Percentiles rank a stretch among this genome's conserved stretches.
These are phyloP conservation scores for Podospora pseudopauciseta DNA, from an alignment of 495 filamentous ascomycete species.

Conservation along the genomic window DNA sequence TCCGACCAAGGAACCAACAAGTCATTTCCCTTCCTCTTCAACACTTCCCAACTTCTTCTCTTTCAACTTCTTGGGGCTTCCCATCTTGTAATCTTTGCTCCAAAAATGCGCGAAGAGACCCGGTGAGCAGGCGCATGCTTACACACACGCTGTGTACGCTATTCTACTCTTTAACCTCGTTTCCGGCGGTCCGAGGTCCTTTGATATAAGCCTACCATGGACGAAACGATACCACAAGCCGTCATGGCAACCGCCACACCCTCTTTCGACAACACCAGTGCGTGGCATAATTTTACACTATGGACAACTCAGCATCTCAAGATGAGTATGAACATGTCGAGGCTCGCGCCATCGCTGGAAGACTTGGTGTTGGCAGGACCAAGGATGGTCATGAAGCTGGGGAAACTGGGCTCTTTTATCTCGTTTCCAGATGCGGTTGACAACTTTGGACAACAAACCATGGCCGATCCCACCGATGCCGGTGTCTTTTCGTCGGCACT, in stretches of 20 bases:
- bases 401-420: slow-evolving; percentile 56
- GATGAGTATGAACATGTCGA: slow-evolving; percentile 41
- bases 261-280: slow-evolving; percentile 37
- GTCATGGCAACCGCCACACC: slow-evolving; percentile 17
- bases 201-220: slow-evolving; percentile 12
- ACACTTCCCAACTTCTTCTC: not conserved
- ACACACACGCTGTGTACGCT: not conserved
- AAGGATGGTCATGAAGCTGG: slow-evolving; percentile 60
- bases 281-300: slow-evolving; percentile 46
- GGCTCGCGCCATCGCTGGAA: slow-evolving; percentile 45
- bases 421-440: slow-evolving; percentile 62
- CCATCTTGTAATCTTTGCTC: not conserved
- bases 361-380: slow-evolving; percentile 60
- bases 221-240: slow-evolving; percentile 16
- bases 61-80: not conserved
- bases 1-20: not conserved
- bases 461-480: slow-evolving; percentile 54
- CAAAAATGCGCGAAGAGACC: not conserved
- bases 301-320: slow-evolving; percentile 44
- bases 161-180: not conserved
- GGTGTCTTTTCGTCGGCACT: slow-evolving; percentile 34
- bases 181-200: not conserved
- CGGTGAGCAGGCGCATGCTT: slow-evolving; percentile 1
- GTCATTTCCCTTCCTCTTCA: not conserved
- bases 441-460: slow-evolving; percentile 55